Evolutionary conservation across 768 basidiomycete species (phyloP), one percentile per base, ranked within the genome.

Genomic region (Postia placenta): DNA sequence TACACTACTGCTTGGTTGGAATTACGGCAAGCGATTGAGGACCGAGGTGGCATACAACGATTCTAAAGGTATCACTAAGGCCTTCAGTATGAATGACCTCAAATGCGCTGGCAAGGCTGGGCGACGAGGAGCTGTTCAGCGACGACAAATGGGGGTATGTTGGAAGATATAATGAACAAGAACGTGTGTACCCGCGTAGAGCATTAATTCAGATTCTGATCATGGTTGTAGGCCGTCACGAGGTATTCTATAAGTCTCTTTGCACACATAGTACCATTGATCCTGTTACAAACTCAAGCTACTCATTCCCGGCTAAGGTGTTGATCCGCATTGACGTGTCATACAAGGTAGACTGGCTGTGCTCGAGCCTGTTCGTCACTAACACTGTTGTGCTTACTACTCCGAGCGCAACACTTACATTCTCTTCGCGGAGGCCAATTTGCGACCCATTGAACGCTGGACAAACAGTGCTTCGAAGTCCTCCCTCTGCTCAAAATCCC

Each of bases 31-130:
- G 55, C 77, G 76, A 28, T 73, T 74, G 48, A 62, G 67, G n/a
- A 86, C 97, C 48, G 89, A 94, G 62, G 63, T 70, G 17, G 94
- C 94, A 0, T 97, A 97, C 67, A 85, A 95, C 57, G 93, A 96
- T 57, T 69, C 73, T 3, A 74, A 78, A 51, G 91, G 87, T 3
- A 68, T 80, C 54, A 92, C 90, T 0, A 73, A 69, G 57, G 68
- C 68, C 9, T 95, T 96, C 61, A 87, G 93, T 53, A 83, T 93
- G 79, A 92, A 96, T 58, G 92, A 87, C 0, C 73, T 95, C 46
- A 75, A 68, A 47, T 78, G 71, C 7, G 87, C 87, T 0, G 85
- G 87, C 9, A 68, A 74, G 19, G 73, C 72, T 95, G 11, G 87
- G 89, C 7, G 67, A 87, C 53, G 81, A 84, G 55, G 59, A 61